A percentile compares a stretch with the other conserved stretches of the same genome.
Conservation (phyloP, 176 grass and related monocot species). For the Zizania latifolia region DNA sequence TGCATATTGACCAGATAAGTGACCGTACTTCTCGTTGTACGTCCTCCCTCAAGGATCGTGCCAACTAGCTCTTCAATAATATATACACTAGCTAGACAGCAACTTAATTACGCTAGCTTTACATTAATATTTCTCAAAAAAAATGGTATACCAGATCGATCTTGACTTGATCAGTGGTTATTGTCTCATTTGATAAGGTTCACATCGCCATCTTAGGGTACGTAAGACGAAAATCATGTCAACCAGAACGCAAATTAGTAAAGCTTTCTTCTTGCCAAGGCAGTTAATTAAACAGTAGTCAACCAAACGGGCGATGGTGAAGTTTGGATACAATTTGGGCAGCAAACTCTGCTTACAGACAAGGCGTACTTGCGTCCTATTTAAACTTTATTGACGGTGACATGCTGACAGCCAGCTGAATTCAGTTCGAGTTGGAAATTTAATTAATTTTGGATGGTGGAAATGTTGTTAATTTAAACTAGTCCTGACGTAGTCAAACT, state of each 20-base stretch:
- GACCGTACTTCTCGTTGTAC: conserved; percentile 24
- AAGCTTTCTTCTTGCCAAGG: conserved; percentile 4
- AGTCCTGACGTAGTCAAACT: too few relatives aligned
- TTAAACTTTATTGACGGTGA: too few relatives aligned
- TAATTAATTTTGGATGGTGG: too few relatives aligned
- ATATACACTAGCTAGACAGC: not conserved
- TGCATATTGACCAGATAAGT: conserved; percentile 23
- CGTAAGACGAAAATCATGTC: not conserved
- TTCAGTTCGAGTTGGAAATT: too few relatives aligned
- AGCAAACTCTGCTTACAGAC: not conserved
- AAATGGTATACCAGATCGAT: not conserved
- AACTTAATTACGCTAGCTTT: conserved; percentile 5
- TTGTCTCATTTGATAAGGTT: not conserved
- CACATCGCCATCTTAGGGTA: not conserved
- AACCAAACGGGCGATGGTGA: not conserved
- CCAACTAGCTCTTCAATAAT: not conserved
- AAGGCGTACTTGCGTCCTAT: too few relatives aligned
- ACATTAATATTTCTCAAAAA: not conserved
- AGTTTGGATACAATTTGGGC: not conserved
- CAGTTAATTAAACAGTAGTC: not conserved
- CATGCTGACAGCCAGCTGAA: too few relatives aligned
- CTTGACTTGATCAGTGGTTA: not conserved
- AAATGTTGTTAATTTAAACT: too few relatives aligned
- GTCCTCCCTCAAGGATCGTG: not conserved
- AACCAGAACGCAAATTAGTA: not conserved